Evolutionary conservation across 371 early-diverging fungal genomes (phyloP).

Genomic region (Syncephalastrum racemosum): DNA sequence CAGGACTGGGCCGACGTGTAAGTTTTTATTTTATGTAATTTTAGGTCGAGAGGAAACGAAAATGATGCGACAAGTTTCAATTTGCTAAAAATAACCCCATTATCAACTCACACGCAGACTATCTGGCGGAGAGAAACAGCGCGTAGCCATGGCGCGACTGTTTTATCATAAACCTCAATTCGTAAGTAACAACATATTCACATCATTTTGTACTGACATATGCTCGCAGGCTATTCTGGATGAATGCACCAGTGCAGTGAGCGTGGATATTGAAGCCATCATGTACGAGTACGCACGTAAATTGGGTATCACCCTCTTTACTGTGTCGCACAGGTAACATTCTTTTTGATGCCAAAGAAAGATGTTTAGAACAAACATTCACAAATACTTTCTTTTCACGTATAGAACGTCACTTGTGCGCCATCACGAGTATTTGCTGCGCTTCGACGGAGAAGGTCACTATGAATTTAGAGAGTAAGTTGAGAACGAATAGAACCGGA

Average conservation of each 20-base stretch:
- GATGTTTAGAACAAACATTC: not conserved
- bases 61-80: not conserved
- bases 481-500: not conserved
- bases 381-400: not conserved
- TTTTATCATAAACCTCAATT: conserved; percentile 86
- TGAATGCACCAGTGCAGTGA: conserved; percentile 86
- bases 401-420: conserved; percentile 53
- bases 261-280: conserved; percentile 79
- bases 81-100: not conserved
- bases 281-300: conserved; percentile 83
- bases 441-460: conserved; percentile 84
- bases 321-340: conserved; percentile 78
- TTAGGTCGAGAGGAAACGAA: conserved; percentile 9
- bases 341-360: too few relatives aligned
- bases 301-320: conserved; percentile 82
- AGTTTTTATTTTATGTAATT: conserved; percentile 2
- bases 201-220: not conserved
- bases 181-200: conserved; percentile 36
- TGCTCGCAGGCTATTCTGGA: conserved; percentile 71
- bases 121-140: conserved; percentile 83
- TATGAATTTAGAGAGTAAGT: conserved; percentile 71
- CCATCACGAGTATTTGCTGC: conserved; percentile 78
- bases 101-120: conserved; percentile 27
- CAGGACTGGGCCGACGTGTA: conserved; percentile 82
- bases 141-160: conserved; percentile 80